phyloP scores from a whole-genome alignment of 2,329 filamentous ascomycete species.

The Apiospora koreana region DNA sequence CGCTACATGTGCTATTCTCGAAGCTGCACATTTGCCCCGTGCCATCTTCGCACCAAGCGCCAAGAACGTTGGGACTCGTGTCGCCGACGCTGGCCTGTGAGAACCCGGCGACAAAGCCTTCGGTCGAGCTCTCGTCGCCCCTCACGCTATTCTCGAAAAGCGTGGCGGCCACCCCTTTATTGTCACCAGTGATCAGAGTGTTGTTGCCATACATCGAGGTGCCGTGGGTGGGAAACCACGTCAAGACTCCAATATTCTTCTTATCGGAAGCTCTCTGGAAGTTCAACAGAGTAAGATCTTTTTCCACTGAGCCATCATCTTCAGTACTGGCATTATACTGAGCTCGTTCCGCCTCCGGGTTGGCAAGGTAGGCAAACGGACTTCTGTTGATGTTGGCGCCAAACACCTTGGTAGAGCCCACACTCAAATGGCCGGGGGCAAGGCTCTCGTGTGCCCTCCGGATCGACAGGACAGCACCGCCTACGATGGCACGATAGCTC shows the following conservation, averaged over 20 bases:
- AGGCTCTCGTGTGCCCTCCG: conserved; percentile 75
- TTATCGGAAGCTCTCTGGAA: conserved; percentile 74
- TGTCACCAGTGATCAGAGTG: conserved; percentile 88
- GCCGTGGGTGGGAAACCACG: conserved; percentile 91
- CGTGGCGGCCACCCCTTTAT: conserved; percentile 90
- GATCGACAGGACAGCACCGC: conserved; percentile 82
- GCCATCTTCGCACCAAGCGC: conserved; percentile 88
- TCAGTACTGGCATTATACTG: conserved; percentile 60
- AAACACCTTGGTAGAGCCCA: conserved; percentile 68
- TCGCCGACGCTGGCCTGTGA: conserved; percentile 91
- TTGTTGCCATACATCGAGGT: conserved; percentile 92
- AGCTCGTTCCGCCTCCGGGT: conserved; percentile 74
- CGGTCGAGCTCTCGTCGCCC: conserved; percentile 54
- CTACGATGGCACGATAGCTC: conserved; percentile 86
- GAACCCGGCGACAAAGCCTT: conserved; percentile 84
- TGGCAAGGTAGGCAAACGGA: conserved; percentile 83
- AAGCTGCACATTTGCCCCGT: conserved; percentile 71
- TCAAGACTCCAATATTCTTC: conserved; percentile 78
- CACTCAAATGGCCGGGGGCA: conserved; percentile 42
- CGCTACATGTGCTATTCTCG: conserved; percentile 80
- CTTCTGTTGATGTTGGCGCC: conserved; percentile 89
- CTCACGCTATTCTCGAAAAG: conserved; percentile 74
- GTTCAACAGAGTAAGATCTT: conserved; percentile 75
- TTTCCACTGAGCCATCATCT: conserved; percentile 61
- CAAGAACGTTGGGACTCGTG: conserved; percentile 83